Evolutionary conservation across 225 moss, liverwort and hornwort species (phyloP), one percentile per base, ranked within the genome.

Genomic region (Bryoerythrophyllum caledonicum): DNA sequence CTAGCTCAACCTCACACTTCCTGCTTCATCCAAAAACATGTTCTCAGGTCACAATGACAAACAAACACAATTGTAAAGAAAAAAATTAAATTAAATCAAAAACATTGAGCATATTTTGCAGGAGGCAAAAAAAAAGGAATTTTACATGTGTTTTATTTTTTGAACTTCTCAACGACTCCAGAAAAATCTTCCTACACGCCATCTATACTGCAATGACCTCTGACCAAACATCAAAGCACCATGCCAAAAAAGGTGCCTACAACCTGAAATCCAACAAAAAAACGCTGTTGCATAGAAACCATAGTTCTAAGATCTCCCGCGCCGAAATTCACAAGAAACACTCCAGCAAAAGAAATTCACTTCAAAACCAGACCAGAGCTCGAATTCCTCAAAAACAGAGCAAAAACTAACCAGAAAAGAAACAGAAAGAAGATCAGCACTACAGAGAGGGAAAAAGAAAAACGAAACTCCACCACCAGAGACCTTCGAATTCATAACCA

Each of bases 11-110:
- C 46, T 49, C 69, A 65, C 49, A 2, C 52, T 37, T 30, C 69
- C 85, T 85, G 82, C 64, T 16, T 30, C 27, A 59, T 63, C 24
- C 60, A 43, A 48, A 6, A 26, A 67, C 27, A 79, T 5, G 43
- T 14, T 1, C 15, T 79, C 67, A 79, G 51, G n/a, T 57, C 65
- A 20, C 35, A 16, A 46, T 20, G 23, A 16, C 40, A 49, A 27
- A 25, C 11, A 25, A 19, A 26, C 16, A 1, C 53, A 20, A 14
- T 30, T 6, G n/a, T n/a, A n/a, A n/a, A 4, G 4, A 15, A 3
- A 13, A 44, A 49, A 17, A 19, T 6, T 1, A 6, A 49, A 17
- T 10, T 4, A 34, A n/a, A 23, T 5, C 7, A 19, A 48, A 19
- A n/a, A 62, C 35, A n/a, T n/a, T 19, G 34, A 59, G 58, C 3